phyloP scores from a whole-genome alignment of 352 stramenopile genomes.

The Globisporangium perplexum region DNA sequence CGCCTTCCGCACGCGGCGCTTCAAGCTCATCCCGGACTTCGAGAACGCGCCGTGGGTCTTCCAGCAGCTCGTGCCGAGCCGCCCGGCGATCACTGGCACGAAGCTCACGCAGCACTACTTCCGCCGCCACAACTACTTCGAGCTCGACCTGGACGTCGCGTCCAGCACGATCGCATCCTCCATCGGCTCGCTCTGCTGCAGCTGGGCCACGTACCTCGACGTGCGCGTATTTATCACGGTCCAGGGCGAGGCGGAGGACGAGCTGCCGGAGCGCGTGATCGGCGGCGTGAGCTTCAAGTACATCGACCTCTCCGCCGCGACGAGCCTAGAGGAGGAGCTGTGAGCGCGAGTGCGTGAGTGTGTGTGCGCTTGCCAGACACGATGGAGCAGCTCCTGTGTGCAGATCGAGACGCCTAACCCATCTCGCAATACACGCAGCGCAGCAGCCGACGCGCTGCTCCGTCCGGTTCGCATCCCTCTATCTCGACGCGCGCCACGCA shows the following conservation, averaged over 20 bases:
- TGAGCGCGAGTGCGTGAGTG: background rate
- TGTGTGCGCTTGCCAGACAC: background rate
- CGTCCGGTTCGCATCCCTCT: background rate
- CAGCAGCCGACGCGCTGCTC: background rate
- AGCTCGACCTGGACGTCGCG: slow-evolving; percentile 83
- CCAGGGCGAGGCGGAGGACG: slow-evolving; percentile 57
- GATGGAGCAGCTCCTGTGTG: background rate
- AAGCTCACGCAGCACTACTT: slow-evolving; percentile 88
- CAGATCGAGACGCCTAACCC: background rate
- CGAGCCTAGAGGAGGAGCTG: slow-evolving; percentile 23
- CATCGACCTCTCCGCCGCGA: slow-evolving; percentile 49
- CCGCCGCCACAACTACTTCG: slow-evolving; percentile 72
- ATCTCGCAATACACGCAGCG: background rate
- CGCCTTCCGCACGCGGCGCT: slow-evolving; percentile 62
- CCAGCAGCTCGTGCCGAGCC: slow-evolving; percentile 72
- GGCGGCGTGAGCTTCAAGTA: slow-evolving; percentile 53
- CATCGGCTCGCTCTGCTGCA: slow-evolving; percentile 78
- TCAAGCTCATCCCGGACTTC: slow-evolving; percentile 89
- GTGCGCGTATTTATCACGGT: slow-evolving; percentile 82
- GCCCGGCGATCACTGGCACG: slow-evolving; percentile 76
- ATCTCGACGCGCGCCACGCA: background rate
- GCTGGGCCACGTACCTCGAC: slow-evolving; percentile 59
- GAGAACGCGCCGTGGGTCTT: slow-evolving; percentile 82
- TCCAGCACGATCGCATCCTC: slow-evolving; percentile 70
- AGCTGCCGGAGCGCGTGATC: slow-evolving; percentile 72